phyloP scores from a whole-genome alignment of 2,329 filamentous ascomycete genomes.

The Drechmeria coniospora region DNA sequence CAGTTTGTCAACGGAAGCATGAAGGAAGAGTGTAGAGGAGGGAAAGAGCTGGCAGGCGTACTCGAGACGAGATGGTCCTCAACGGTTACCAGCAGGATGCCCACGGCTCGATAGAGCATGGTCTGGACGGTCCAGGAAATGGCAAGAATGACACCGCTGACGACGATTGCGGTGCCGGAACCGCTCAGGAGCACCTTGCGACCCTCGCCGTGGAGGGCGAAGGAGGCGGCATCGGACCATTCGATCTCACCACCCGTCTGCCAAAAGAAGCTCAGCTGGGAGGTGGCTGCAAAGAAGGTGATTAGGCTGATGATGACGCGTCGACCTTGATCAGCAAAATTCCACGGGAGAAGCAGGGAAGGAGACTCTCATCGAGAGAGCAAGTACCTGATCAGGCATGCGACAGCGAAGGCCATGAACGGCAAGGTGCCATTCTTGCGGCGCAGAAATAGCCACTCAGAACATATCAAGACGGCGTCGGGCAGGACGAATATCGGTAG shows the following conservation, averaged over 20 bases:
- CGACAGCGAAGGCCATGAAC: slow-evolving; percentile 8
- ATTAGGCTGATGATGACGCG: slow-evolving; percentile 9
- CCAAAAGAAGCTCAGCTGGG: slow-evolving; percentile 16
- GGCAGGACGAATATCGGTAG: slow-evolving; percentile 15
- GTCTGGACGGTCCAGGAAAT: slow-evolving; percentile 10
- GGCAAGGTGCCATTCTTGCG: slow-evolving; percentile 10
- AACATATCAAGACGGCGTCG: slow-evolving; percentile 12
- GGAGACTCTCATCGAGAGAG: slow-evolving; percentile 5
- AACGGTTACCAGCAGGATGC: slow-evolving; percentile 8
- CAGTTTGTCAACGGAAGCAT: background rate
- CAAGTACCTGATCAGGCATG: slow-evolving; percentile 12
- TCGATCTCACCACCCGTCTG: slow-evolving; percentile 17
- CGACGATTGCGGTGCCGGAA: slow-evolving; percentile 11
- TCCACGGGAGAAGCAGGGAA: slow-evolving; percentile 1
- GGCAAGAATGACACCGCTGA: slow-evolving; percentile 9
- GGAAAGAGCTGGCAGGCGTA: no score
- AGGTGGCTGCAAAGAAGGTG: slow-evolving; percentile 13
- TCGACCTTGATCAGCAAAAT: no score
- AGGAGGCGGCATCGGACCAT: slow-evolving; percentile 15
- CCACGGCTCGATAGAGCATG: slow-evolving; percentile 9
- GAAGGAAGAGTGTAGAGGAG: background rate
- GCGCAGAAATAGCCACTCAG: slow-evolving; percentile 11
- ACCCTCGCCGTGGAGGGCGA: slow-evolving; percentile 14
- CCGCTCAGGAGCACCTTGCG: slow-evolving; percentile 17
- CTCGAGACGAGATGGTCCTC: slow-evolving; percentile 9